Conservation (phyloP, 106 monocot genomes). For the Chionographis japonica region DNA sequence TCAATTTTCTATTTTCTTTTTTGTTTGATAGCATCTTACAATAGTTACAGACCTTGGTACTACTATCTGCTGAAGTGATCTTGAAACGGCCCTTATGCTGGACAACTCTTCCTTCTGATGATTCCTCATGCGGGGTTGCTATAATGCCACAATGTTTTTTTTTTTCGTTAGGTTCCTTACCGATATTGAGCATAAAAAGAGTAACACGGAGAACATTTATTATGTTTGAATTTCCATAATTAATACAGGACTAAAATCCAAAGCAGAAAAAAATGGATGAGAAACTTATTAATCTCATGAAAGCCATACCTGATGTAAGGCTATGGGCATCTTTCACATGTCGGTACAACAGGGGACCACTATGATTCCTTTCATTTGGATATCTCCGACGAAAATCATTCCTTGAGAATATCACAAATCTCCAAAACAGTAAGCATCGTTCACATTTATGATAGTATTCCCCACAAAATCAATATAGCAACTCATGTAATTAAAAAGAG, state of each 20-base stretch:
- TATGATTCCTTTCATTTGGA: slow-evolving; percentile 38
- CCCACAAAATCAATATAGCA: too few species aligned
- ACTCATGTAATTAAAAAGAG: too few species aligned
- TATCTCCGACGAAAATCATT: slow-evolving; percentile 25
- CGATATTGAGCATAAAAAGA: background rate
- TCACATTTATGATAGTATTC: too few species aligned
- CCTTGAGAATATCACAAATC: slow-evolving; percentile 25
- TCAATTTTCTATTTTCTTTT: background rate
- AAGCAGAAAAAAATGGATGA: background rate
- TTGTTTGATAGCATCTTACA: background rate
- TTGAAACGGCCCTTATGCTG: slow-evolving; percentile 84
- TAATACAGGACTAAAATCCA: background rate
- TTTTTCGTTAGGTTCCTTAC: background rate
- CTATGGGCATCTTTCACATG: slow-evolving; percentile 29
- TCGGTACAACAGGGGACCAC: slow-evolving; percentile 42
- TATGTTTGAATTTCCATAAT: background rate
- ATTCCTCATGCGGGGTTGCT: slow-evolving; percentile 43
- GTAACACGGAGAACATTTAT: background rate
- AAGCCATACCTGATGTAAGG: slow-evolving; percentile 27
- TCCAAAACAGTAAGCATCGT: background rate
- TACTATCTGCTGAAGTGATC: slow-evolving; percentile 60
- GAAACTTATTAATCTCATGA: background rate
- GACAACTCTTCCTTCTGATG: slow-evolving; percentile 59
- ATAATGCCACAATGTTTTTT: slow-evolving; percentile 4
- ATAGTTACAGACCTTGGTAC: slow-evolving; percentile 52